These are phyloP conservation scores for Brassica incana DNA, from an alignment of 345 rosid species.

Conservation along the genomic window DNA sequence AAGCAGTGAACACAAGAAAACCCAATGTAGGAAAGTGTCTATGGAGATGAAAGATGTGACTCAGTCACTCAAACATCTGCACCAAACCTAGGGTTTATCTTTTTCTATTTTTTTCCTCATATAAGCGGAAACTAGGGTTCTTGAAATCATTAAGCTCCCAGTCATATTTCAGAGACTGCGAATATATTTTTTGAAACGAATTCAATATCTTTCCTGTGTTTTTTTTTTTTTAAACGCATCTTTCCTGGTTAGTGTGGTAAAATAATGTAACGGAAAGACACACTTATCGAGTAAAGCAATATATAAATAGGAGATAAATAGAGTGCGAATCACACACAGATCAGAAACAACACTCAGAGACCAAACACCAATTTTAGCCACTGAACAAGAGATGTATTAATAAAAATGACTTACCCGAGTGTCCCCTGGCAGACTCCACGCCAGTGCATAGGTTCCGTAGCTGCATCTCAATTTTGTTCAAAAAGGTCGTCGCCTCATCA, in stretches of 20 bases:
- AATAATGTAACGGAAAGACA: conserved; percentile 13
- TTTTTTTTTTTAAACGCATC: background rate
- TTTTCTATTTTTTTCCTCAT: background rate
- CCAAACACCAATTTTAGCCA: conserved; percentile 12
- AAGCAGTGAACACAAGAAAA: background rate
- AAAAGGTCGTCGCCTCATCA: conserved; percentile 80
- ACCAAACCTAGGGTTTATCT: conserved; percentile 34
- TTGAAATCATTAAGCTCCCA: background rate
- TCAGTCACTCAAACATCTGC: conserved; percentile 17
- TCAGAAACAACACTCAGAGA: conserved; percentile 19
- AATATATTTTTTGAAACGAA: conserved; percentile 2
- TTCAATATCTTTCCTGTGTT: background rate
- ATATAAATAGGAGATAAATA: background rate
- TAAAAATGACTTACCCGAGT: conserved; percentile 48
- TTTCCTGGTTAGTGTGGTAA: conserved; percentile 17
- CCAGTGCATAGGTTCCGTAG: conserved; percentile 79
- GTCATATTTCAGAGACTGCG: conserved; percentile 1
- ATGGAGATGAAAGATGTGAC: conserved; percentile 14
- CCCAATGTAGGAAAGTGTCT: background rate
- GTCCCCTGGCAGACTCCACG: conserved; percentile 44
- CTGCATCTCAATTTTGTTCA: conserved; percentile 85
- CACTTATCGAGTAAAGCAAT: conserved; percentile 17
- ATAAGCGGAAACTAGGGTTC: conserved; percentile 27
- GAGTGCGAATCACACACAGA: background rate
- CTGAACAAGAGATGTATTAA: background rate